Base-by-base conservation (phyloP, 208 protist genomes). In the Leishmania arabica region DNA sequence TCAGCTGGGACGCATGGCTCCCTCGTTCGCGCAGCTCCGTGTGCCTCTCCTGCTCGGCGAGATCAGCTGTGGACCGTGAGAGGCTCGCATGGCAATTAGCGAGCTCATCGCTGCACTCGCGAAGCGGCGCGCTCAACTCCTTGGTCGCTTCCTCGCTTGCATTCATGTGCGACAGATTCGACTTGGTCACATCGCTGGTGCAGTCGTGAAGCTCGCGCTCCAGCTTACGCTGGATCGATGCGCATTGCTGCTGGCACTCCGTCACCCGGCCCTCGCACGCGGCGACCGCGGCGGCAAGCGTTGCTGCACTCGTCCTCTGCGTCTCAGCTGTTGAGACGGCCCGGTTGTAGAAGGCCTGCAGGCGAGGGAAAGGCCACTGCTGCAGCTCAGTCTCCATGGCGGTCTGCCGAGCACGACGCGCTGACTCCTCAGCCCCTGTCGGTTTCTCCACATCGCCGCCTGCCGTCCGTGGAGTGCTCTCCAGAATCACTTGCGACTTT, bases 311-410 rank as follows among this genome's bases (percentile, higher is more conserved):
- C 19, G n/a, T n/a, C 42, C 3, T 54, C 49, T 58, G 24, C 17
- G 11, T 6, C 60, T 78, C n/a, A 19, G 66, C 68, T 1, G 56
- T 54, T 19, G 47, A 62, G 1, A 27, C 65, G 3, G 54, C 54
- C 0, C 65, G 56, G 2, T 79, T 49, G 66, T 89, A 89, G 51
- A 86, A 84, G 7, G 54, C 65, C 49, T 73, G 69, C 13, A 86
- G 70, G 3, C 79, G 80, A 3, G 86, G 53, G 40, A 89, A 89
- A 34, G 42, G 40, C 53, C 79, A 83, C 34, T 80, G 40, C 42
- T 62, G 51, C 17, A 86, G 53, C 53, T 60, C 56, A 21, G 56
- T 60, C 17, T 83, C 60, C 3, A 71, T 9, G 27, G 62, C 60
- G 0, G 45, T 62, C 34, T 56, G 11, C 21, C 47, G 76, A 51